These are phyloP conservation scores for Trypanosoma vivax DNA, from an alignment of 208 protist genomes.

Conservation along the genomic window DNA sequence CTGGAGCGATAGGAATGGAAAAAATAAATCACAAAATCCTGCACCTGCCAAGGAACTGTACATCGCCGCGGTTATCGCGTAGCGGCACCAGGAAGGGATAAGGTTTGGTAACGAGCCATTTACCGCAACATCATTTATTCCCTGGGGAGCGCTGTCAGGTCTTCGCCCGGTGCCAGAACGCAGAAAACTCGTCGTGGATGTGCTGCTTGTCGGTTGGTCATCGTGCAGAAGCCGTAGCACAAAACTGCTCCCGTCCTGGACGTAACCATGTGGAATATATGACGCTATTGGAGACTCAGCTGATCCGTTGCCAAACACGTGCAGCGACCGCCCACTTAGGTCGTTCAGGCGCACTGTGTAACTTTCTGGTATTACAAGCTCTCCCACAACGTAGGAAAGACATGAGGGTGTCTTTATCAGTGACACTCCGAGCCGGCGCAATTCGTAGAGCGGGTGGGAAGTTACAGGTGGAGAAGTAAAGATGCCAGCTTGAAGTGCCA, in stretches of 20 bases:
- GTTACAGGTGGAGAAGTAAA: too few relatives aligned
- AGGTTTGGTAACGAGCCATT: too few relatives aligned
- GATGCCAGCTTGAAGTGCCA: too few relatives aligned
- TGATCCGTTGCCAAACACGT: not conserved
- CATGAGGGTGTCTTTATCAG: not conserved
- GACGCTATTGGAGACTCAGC: not conserved
- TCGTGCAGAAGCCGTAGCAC: constrained; percentile 9
- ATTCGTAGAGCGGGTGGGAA: too few relatives aligned
- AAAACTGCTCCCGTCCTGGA: constrained; percentile 10
- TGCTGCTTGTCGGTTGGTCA: not conserved
- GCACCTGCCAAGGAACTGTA: constrained; percentile 48
- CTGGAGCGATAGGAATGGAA: constrained; percentile 49
- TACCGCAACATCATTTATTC: too few relatives aligned
- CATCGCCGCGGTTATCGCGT: constrained; percentile 37
- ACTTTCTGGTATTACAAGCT: constrained; percentile 6
- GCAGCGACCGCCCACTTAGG: constrained; percentile 18
- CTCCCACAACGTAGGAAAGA: not conserved
- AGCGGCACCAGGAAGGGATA: constrained; percentile 51
- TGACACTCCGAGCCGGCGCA: too few relatives aligned
- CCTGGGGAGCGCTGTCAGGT: too few relatives aligned
- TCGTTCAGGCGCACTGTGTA: constrained; percentile 14
- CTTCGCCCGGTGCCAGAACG: too few relatives aligned
- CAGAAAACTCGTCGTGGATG: not conserved
- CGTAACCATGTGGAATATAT: not conserved
- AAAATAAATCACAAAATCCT: constrained; percentile 32